Base-by-base conservation (phyloP, 2,329 filamentous ascomycete genomes). In the Penicillium sp. region DNA sequence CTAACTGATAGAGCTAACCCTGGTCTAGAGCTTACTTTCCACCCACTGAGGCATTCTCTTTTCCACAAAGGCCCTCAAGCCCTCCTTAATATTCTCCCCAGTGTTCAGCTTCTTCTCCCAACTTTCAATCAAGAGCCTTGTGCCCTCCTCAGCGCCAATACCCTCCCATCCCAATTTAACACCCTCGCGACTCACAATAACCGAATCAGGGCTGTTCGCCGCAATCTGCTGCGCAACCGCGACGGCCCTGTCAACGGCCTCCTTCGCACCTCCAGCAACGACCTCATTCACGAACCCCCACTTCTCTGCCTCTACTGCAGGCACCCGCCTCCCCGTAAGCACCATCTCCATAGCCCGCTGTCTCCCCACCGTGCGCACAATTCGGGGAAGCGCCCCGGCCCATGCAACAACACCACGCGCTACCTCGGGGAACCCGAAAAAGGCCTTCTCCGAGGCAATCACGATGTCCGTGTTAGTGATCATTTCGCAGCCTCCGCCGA, bases 401-500 rank as follows among this genome's bases (percentile, higher is more conserved):
- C 91, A 79, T 38, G 90, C 88, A 8, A 90, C 85, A 9, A 92
- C 89, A 5, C 91, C 90, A 51, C 88, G 83, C 68, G 84, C 86
- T 5, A 90, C 89, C 77, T 93, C 91, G 0, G 91, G 90, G 7
- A 93, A 81, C 1, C 84, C 87, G 71, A 94, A 92, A 23, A 78
- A 80, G 0, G 90, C 88, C 13, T 63, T 62, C 11, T 77, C 70
- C 1, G 70, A 70, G 5, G 90, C 90, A 35, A 93, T 75, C 3
- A 92, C 84, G 60, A 93, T 76, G 77, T 94, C 91, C 59, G 84
- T 84, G 75, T 92, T 92, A 61, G 90, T 80, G 19, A 87, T 84
- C 79, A 93, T 92, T 79, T 94, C 91, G 76, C 90, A 87, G 1
- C 90, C 91, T 47, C 91, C 91, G 47, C 91, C 91, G 45, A 91